A percentile compares a stretch with the other conserved stretches of the same genome.
phyloP scores from a whole-genome alignment of 805 yeast species.

The Kluyveromyces aestuarii region DNA sequence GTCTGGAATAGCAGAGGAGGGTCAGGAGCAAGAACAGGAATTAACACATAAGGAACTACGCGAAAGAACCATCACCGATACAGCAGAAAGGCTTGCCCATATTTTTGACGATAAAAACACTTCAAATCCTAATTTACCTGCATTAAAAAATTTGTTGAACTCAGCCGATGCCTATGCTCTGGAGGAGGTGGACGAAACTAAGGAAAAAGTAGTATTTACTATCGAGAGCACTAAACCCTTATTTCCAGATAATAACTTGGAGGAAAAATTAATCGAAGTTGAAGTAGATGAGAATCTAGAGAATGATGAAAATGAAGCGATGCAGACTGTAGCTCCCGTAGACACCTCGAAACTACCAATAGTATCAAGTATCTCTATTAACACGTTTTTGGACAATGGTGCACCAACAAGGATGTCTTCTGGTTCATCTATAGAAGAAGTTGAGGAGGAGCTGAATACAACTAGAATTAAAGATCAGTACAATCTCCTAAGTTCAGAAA shows the following conservation, averaged over 20 bases:
- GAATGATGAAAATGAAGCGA: conserved; percentile 2
- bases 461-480: conserved; percentile 11
- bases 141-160: conserved; percentile 14
- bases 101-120: conserved; percentile 7
- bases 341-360: conserved; percentile 18
- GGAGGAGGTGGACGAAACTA: conserved; percentile 1
- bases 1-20: conserved; percentile 1
- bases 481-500: conserved; percentile 8
- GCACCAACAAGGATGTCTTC: conserved; percentile 17
- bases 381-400: conserved; percentile 9
- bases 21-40: background rate
- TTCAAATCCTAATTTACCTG: conserved; percentile 6
- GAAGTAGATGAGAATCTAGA: conserved; percentile 5
- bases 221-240: conserved; percentile 20
- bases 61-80: conserved; percentile 10
- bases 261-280: conserved; percentile 6
- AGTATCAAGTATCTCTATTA: conserved; percentile 18
- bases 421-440: conserved; percentile 19
- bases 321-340: background rate
- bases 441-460: conserved; percentile 14
- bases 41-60: conserved; percentile 9
- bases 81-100: conserved; percentile 9
- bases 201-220: conserved; percentile 6
- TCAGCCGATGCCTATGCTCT: conserved; percentile 6
- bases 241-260: conserved; percentile 4